Evolutionary conservation across 2,329 filamentous ascomycete species (phyloP).

Genomic region (Pseudogymnoascus sp.): DNA sequence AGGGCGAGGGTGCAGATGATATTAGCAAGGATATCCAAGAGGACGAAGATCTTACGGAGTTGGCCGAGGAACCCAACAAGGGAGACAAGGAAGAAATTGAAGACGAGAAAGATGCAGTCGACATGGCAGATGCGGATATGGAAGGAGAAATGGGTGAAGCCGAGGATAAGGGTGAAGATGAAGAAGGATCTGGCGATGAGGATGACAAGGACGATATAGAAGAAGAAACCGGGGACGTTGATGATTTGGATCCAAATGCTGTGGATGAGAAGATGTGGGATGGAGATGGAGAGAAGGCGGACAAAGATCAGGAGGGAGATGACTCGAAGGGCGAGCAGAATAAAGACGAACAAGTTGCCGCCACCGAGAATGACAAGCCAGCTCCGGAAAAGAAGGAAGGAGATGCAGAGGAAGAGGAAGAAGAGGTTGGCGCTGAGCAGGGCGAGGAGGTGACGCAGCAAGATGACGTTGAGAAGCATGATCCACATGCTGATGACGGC

Average conservation of each 20-base stretch:
- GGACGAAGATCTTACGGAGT: constrained; percentile 85
- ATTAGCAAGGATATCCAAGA: constrained; percentile 95
- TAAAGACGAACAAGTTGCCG: constrained; percentile 43
- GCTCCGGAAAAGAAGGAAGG: constrained; percentile 38
- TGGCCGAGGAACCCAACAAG: constrained; percentile 74
- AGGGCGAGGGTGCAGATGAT: constrained; percentile 90
- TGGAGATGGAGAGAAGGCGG: constrained; percentile 67
- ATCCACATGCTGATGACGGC: constrained; percentile 60
- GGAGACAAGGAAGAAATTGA: constrained; percentile 57
- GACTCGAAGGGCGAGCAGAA: constrained; percentile 62
- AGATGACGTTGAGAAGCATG: constrained; percentile 55
- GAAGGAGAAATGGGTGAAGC: constrained; percentile 73
- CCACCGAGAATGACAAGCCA: constrained; percentile 52
- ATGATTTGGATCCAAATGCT: constrained; percentile 80
- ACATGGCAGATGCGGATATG: constrained; percentile 86
- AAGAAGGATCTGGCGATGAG: constrained; percentile 54
- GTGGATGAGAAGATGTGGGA: constrained; percentile 99
- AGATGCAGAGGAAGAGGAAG: constrained; percentile 42
- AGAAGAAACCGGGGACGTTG: constrained; percentile 83
- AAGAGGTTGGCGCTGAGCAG: constrained; percentile 48
- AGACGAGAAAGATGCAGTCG: constrained; percentile 77
- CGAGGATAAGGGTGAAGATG: constrained; percentile 53
- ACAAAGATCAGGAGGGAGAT: constrained; percentile 74
- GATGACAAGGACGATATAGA: constrained; percentile 71
- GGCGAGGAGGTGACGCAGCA: constrained; percentile 44